Evolutionary conservation across 192 early-diverging fungal species (phyloP), one percentile per base, ranked within the genome.

Genomic region (Thamnidium elegans): DNA sequence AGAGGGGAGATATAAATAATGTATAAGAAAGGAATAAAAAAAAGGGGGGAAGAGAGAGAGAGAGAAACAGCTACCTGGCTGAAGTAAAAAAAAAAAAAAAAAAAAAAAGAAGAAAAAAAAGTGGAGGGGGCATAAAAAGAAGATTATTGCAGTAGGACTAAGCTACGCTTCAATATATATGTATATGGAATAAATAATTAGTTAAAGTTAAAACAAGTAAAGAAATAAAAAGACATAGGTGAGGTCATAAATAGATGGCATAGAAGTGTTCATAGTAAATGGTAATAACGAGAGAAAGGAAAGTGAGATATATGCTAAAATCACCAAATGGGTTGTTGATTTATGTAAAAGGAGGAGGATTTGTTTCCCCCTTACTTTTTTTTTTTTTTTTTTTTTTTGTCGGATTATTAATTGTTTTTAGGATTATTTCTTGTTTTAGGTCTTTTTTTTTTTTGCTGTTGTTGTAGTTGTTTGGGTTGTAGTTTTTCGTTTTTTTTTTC

Each of bases 21-120:
- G n/a, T 32, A 17, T 39, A 17, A 17, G 15, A 14, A 20, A 30
- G 10, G 55, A 17, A 55, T 55, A 31, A 55, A 32, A 31, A 56
- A 39, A 3, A 56, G 34, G 30, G 54, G 32, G 19, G 21, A 52
- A 52, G 26, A 52, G 51, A 52, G 7, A 55, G 31, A 54, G 26
- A 7, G 31, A 31, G 31, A 52, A 55, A 19, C 55, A 34, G 55
- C 55, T 56, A 56, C 55, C 55, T 56, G 55, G 55, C 55, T 34
- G 55, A 39, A 19, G 34, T 39, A 17, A 56, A 56, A 7, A 36
- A 32, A 56, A 30, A 56, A 36, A 56, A n/a, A n/a, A n/a, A n/a
- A n/a, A n/a, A n/a, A n/a, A n/a, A n/a, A n/a, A n/a, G n/a, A n/a
- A n/a, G n/a, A n/a, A n/a, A n/a, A n/a, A n/a, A n/a, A n/a, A n/a